Evolutionary conservation across 805 yeast species (phyloP).

Genomic region (Hanseniaspora taiwanica): DNA sequence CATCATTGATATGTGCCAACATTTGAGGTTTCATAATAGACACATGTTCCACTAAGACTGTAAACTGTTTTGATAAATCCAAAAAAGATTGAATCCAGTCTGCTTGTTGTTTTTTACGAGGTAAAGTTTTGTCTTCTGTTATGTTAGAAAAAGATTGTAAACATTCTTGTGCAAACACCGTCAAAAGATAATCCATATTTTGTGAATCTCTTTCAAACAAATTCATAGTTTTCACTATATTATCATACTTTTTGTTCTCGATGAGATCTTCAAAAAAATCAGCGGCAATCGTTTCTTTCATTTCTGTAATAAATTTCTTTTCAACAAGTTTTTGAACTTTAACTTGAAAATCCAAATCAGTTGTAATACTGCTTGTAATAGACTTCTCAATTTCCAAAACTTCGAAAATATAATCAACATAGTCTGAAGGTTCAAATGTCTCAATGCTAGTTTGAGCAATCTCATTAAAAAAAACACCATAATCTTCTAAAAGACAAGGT

Average conservation of each 20-base stretch:
- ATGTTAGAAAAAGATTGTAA: conserved; percentile 5
- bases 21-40: conserved; percentile 37
- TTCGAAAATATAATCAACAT: conserved; percentile 36
- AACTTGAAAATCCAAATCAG: conserved; percentile 12
- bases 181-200: conserved; percentile 4
- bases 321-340: conserved; percentile 13
- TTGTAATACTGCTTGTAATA: conserved; percentile 11
- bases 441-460: conserved; percentile 34
- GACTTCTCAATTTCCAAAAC: conserved; percentile 52
- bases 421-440: conserved; percentile 37
- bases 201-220: conserved; percentile 1
- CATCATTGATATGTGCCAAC: conserved; percentile 42
- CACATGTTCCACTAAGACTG: conserved; percentile 32
- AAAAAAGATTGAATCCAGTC: conserved; percentile 55
- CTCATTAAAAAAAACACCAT: conserved; percentile 41
- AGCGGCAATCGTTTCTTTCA: conserved; percentile 2
- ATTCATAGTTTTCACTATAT: conserved; percentile 1
- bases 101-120: conserved; percentile 28
- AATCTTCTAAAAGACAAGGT: conserved; percentile 41
- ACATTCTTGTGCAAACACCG: conserved; percentile 7
- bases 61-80: conserved; percentile 37
- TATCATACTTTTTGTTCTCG: not conserved
- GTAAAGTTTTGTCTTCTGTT: conserved; percentile 8
- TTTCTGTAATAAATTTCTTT: conserved; percentile 14
- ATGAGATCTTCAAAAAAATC: conserved; percentile 3